Percentiles rank a stretch among this genome's conserved stretches.
Evolutionary conservation across 2,329 filamentous ascomycete species (phyloP).

Genomic region (Penicillium frequentans): DNA sequence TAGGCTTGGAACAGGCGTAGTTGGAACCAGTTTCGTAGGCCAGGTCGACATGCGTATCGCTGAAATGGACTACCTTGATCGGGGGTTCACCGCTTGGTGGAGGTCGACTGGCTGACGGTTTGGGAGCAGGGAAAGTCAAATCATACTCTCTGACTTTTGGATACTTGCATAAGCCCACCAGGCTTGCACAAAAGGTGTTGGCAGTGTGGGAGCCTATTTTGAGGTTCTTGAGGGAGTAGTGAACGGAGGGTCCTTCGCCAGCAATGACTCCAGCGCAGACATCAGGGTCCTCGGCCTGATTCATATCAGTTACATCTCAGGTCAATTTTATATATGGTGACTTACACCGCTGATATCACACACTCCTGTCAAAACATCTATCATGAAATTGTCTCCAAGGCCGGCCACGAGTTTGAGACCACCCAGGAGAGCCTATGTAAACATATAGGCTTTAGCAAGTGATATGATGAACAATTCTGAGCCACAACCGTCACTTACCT

Average conservation of each 20-base stretch:
- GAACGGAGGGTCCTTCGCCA: slow-evolving; percentile 56
- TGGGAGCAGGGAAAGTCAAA: slow-evolving; percentile 46
- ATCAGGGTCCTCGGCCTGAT: slow-evolving; percentile 53
- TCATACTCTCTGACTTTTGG: slow-evolving; percentile 47
- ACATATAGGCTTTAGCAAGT: not conserved
- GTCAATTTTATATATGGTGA: not conserved
- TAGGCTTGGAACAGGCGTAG: slow-evolving; percentile 58
- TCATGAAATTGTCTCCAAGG: slow-evolving; percentile 46
- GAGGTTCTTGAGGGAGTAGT: slow-evolving; percentile 51
- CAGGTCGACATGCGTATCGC: slow-evolving; percentile 61
- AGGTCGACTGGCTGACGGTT: slow-evolving; percentile 39
- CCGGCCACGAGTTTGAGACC: slow-evolving; percentile 47
- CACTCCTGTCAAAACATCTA: slow-evolving; percentile 37
- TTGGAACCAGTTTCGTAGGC: slow-evolving; percentile 56
- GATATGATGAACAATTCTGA: not conserved
- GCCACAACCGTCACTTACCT: slow-evolving; percentile 18
- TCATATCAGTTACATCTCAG: not conserved
- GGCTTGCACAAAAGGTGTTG: slow-evolving; percentile 52
- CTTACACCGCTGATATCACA: slow-evolving; percentile 39
- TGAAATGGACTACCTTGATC: slow-evolving; percentile 59
- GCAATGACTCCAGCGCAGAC: slow-evolving; percentile 56
- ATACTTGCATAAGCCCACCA: slow-evolving; percentile 56
- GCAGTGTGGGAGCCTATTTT: slow-evolving; percentile 52
- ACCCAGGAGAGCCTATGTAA: slow-evolving; percentile 32
- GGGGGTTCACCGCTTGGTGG: slow-evolving; percentile 50